Conservation (phyloP, 139 green algal genomes). For the Tetraselmis chui region DNA sequence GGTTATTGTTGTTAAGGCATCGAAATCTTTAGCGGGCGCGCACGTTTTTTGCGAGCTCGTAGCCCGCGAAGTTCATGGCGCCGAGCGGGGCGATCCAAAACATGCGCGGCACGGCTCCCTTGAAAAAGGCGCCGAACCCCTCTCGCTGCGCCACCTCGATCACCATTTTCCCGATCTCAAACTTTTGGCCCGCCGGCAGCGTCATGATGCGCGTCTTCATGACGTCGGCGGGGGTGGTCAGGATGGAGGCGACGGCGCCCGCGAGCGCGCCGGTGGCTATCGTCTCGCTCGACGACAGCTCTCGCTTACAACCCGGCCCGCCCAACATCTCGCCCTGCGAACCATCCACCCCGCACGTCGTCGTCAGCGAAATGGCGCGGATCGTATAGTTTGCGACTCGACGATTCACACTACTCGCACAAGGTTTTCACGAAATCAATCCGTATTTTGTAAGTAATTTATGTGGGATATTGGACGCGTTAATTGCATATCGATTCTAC, state of each 20-base stretch:
- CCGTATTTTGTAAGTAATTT: too few species aligned
- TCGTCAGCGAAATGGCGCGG: too few species aligned
- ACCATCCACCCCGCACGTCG: too few species aligned
- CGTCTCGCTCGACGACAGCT: slow-evolving; percentile 45
- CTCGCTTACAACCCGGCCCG: slow-evolving; percentile 11
- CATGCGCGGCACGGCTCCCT: slow-evolving; percentile 46
- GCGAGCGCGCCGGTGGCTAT: slow-evolving; percentile 49
- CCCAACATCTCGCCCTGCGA: slow-evolving; percentile 21
- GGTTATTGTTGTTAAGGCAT: too few species aligned
- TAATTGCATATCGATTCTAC: too few species aligned
- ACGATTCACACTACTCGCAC: too few species aligned
- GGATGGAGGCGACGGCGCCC: slow-evolving; percentile 42
- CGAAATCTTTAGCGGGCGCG: too few species aligned
- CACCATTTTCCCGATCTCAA: slow-evolving; percentile 6
- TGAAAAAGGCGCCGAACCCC: slow-evolving; percentile 50
- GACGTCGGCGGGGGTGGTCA: slow-evolving; percentile 60
- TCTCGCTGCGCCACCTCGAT: slow-evolving; percentile 43
- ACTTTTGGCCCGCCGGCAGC: slow-evolving; percentile 9
- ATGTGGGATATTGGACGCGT: too few species aligned
- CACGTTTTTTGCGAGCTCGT: slow-evolving; percentile 58
- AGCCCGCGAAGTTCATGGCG: slow-evolving; percentile 66
- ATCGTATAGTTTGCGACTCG: too few species aligned
- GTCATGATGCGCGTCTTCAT: slow-evolving; percentile 74
- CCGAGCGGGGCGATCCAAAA: slow-evolving; percentile 65
- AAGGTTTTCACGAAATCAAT: too few species aligned